Conservation (phyloP, 768 basidiomycete genomes). For the Macrolepiota fuliginosa region DNA sequence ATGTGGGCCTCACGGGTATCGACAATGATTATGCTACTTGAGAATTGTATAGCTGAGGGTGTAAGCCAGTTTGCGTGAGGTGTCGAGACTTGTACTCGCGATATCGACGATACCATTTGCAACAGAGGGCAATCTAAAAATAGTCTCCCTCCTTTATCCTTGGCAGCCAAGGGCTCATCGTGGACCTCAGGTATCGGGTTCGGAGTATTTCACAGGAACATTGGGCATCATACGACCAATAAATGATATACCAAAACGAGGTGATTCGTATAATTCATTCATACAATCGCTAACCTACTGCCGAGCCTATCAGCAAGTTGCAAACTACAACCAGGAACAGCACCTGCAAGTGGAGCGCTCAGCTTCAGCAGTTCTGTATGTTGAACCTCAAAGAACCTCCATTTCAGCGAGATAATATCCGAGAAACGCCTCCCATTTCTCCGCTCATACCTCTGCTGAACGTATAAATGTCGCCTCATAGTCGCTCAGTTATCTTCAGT, state of each 20-base stretch:
- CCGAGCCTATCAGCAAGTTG: neutral
- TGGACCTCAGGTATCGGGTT: neutral
- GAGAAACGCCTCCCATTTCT: neutral
- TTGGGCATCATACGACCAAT: neutral
- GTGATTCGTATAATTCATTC: neutral
- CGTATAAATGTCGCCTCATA: neutral
- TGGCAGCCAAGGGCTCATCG: too few species aligned
- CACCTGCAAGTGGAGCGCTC: neutral
- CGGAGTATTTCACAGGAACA: neutral
- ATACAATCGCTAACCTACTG: neutral
- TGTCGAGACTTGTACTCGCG: too few species aligned
- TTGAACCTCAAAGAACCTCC: neutral
- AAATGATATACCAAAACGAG: neutral
- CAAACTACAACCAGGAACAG: neutral
- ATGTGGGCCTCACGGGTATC: too few species aligned
- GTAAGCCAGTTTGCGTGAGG: too few species aligned
- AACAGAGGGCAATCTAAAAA: neutral
- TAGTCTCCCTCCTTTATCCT: neutral
- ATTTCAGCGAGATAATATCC: neutral
- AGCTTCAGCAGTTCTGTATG: neutral
- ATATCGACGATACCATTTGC: neutral
- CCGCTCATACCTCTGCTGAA: neutral
- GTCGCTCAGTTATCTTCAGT: neutral
- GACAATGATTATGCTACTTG: too few species aligned
- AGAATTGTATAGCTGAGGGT: too few species aligned